Percentiles rank a stretch among this genome's conserved stretches.
These are phyloP conservation scores for Penstemon barbatus DNA, from an alignment of 257 asterid genomes.

Conservation along the genomic window DNA sequence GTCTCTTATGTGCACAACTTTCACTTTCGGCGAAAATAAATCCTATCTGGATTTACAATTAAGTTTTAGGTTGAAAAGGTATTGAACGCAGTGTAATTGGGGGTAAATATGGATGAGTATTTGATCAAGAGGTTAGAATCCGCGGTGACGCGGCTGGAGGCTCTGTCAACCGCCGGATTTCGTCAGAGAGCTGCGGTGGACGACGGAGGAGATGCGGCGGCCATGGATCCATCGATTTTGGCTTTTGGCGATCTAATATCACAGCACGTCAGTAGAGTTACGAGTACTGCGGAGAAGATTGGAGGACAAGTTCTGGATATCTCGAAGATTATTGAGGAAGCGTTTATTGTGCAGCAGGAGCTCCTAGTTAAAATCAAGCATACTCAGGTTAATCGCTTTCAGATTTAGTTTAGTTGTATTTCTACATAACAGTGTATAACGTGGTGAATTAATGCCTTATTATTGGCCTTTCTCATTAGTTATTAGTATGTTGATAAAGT, in stretches of 20 bases:
- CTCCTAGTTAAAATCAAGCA: constrained; percentile 58
- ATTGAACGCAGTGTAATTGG: no score
- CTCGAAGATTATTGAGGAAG: constrained; percentile 54
- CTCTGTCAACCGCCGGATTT: constrained; percentile 50
- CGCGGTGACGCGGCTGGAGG: constrained; percentile 80
- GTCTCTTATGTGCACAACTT: no score
- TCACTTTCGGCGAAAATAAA: no score
- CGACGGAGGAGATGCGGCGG: constrained; percentile 40
- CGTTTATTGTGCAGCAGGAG: constrained; percentile 65
- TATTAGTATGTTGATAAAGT: background rate
- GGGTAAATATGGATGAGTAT: constrained; percentile 53
- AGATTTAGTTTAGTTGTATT: background rate
- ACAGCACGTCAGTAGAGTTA: constrained; percentile 50
- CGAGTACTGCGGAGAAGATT: constrained; percentile 59
- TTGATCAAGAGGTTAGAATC: constrained; percentile 75
- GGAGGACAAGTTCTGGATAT: constrained; percentile 78
- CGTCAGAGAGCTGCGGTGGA: constrained; percentile 40
- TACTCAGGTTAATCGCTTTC: constrained; percentile 50
- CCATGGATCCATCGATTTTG: constrained; percentile 63
- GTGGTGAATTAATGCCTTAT: background rate
- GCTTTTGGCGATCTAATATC: constrained; percentile 71
- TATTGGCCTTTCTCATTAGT: background rate
- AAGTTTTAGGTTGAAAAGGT: no score
- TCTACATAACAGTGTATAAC: constrained; percentile 6
- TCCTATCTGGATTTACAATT: no score